Evolutionary conservation across 345 rosid species (phyloP).

Genomic region (Salix udensis): DNA sequence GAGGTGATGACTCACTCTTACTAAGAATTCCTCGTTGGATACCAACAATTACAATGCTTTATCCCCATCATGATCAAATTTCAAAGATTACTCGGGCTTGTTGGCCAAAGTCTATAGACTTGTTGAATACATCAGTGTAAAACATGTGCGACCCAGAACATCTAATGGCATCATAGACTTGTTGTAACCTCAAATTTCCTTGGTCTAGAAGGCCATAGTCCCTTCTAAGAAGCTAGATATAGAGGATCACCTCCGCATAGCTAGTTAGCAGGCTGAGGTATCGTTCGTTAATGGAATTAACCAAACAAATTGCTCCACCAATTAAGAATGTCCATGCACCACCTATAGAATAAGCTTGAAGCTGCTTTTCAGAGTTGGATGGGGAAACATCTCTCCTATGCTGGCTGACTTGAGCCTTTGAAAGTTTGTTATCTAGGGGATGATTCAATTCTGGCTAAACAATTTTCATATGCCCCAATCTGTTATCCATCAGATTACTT

Average conservation of each 20-base stretch:
- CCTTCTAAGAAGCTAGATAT: constrained; percentile 14
- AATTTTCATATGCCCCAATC: no score
- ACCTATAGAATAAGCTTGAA: no score
- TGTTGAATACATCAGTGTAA: constrained; percentile 9
- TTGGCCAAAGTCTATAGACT: constrained; percentile 9
- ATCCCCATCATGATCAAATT: background rate
- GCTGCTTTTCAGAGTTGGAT: no score
- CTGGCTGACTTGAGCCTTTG: no score
- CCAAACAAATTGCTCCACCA: no score
- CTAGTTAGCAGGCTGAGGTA: constrained; percentile 18
- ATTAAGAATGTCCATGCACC: no score
- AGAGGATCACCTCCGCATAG: constrained; percentile 10
- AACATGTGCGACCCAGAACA: constrained; percentile 10
- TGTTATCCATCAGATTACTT: no score
- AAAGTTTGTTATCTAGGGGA: no score
- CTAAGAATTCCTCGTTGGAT: no score
- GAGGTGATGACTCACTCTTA: background rate
- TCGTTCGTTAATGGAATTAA: constrained; percentile 13
- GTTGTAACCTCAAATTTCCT: constrained; percentile 23
- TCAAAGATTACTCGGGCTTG: no score
- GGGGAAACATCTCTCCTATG: no score
- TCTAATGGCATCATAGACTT: constrained; percentile 23
- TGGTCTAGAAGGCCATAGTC: constrained; percentile 22
- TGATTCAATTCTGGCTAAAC: no score
- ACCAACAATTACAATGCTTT: background rate